A percentile compares a stretch with the other conserved stretches of the same genome.
Evolutionary conservation across 2,329 filamentous ascomycete genomes (phyloP).

Genomic region (Fusarium sp.): DNA sequence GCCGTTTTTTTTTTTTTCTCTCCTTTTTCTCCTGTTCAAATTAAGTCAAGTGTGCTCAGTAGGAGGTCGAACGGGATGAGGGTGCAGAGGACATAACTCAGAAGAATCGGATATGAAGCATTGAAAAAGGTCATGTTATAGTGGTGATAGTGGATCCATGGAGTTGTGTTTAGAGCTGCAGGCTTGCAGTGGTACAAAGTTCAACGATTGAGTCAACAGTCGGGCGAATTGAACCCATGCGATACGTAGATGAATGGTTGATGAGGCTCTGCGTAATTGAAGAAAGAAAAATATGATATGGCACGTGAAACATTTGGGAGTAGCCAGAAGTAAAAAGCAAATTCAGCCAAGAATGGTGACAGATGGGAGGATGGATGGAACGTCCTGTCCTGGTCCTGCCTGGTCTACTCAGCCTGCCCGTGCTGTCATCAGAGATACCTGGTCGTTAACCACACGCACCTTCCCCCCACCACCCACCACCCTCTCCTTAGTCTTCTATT

Average conservation of each 20-base stretch:
- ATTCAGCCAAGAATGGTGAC: conserved; percentile 36
- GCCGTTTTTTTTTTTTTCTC: background rate
- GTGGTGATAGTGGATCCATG: conserved; percentile 34
- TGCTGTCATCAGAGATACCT: conserved; percentile 38
- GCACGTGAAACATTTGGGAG: conserved; percentile 33
- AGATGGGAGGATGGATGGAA: conserved; percentile 7
- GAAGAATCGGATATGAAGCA: conserved; percentile 21
- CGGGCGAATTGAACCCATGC: background rate
- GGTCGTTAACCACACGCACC: conserved; percentile 33
- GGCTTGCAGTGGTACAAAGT: conserved; percentile 6
- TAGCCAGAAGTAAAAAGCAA: conserved; percentile 39
- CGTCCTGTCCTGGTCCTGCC: background rate
- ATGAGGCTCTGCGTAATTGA: conserved; percentile 36
- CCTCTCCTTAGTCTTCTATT: conserved; percentile 4
- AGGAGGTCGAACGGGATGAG: background rate
- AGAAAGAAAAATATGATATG: conserved; percentile 11
- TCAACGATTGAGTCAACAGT: conserved; percentile 1
- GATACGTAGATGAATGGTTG: background rate
- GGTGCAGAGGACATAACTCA: background rate
- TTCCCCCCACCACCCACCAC: conserved; percentile 37
- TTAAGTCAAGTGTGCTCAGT: conserved; percentile 10
- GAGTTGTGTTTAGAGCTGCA: conserved; percentile 23
- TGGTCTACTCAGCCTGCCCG: background rate
- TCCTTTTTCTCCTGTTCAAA: background rate
- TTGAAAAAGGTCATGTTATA: conserved; percentile 10